Conservation (phyloP, 495 filamentous ascomycete genomes). For the Trichoderma orchidacearum region DNA sequence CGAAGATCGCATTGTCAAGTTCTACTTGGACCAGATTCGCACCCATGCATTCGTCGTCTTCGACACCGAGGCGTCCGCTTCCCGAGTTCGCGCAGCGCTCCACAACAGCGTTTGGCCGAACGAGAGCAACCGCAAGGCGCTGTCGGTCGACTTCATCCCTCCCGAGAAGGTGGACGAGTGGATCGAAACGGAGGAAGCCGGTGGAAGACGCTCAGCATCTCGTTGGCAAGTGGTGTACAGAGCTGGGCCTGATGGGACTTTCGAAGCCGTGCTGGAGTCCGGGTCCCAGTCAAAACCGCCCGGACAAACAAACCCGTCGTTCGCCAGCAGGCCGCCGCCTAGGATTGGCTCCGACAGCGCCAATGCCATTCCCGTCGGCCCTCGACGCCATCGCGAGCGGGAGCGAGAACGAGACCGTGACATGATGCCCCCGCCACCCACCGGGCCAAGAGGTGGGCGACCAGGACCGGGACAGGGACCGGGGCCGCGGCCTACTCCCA, state of each 20-base stretch:
- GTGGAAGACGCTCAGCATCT: constrained; percentile 29
- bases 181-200: constrained; percentile 51
- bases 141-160: constrained; percentile 88
- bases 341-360: not conserved
- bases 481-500: not conserved
- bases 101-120: constrained; percentile 77
- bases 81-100: constrained; percentile 61
- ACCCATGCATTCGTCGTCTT: constrained; percentile 80
- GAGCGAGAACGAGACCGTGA: not conserved
- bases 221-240: constrained; percentile 42
- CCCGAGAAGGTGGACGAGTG: constrained; percentile 59
- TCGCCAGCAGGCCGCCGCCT: not conserved
- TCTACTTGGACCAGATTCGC: constrained; percentile 72
- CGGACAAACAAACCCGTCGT: not conserved
- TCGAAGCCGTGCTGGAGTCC: constrained; percentile 33
- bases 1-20: constrained; percentile 42
- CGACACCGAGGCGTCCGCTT: constrained; percentile 50
- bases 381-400: constrained; percentile 24
- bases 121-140: constrained; percentile 67
- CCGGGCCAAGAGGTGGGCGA: constrained; percentile 18
- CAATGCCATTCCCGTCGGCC: constrained; percentile 22
- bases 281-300: not conserved
- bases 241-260: constrained; percentile 35
- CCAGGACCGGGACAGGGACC: not conserved
- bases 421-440: constrained; percentile 12